These are phyloP conservation scores for Cephalotrichum gorgonifer DNA, from an alignment of 2,329 filamentous ascomycete genomes.

Conservation along the genomic window DNA sequence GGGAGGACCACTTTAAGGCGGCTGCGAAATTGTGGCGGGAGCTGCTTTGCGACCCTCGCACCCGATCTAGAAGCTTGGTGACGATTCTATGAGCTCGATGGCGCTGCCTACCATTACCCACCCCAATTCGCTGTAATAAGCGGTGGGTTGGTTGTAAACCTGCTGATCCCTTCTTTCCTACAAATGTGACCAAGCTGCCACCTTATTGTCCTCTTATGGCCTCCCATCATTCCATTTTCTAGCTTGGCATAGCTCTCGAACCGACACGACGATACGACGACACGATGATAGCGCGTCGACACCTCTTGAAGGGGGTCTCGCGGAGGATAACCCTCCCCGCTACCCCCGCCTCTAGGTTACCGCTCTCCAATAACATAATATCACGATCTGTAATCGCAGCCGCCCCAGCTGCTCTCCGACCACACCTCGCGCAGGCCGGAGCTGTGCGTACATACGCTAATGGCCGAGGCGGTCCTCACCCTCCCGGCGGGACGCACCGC, in stretches of 20 bases:
- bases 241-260: no score
- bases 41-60: background rate
- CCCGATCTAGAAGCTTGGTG: background rate
- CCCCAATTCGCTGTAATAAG: no score
- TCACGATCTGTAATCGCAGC: background rate
- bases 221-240: background rate
- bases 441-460: constrained; percentile 47
- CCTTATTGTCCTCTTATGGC: background rate
- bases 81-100: constrained; percentile 3
- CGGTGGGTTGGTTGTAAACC: no score
- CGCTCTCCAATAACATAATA: background rate
- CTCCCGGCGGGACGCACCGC: constrained; percentile 82
- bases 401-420: background rate
- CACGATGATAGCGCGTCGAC: constrained; percentile 30
- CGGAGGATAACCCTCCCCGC: constrained; percentile 12
- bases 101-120: no score
- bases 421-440: background rate
- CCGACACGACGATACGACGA: no score
- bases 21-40: background rate
- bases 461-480: constrained; percentile 72
- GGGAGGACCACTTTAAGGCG: background rate
- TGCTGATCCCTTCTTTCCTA: background rate
- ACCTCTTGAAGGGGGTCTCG: constrained; percentile 25
- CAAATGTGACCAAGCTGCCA: background rate
- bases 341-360: background rate